phyloP scores from a whole-genome alignment of 768 basidiomycete genomes.

The Dendrothele bispora region DNA sequence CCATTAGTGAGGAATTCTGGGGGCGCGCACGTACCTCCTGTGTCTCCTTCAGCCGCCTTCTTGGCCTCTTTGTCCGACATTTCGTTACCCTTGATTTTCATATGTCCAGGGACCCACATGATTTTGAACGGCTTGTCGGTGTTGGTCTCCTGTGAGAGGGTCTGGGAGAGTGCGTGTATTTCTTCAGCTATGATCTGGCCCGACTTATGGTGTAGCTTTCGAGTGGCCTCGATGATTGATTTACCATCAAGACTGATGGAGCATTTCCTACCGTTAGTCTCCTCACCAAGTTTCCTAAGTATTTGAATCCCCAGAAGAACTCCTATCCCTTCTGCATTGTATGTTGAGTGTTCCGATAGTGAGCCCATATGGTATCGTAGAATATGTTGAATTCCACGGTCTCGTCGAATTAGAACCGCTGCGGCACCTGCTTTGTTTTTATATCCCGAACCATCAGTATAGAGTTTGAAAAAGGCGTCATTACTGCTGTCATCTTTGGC shows the following conservation, averaged over 20 bases:
- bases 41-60: background rate
- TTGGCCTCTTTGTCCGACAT: background rate
- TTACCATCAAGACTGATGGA: background rate
- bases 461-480: background rate
- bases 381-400: background rate
- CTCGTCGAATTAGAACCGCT: background rate
- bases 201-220: background rate
- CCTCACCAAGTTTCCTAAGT: background rate
- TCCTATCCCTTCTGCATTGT: background rate
- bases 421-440: conserved; percentile 5
- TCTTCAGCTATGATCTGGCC: background rate
- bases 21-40: background rate
- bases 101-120: background rate
- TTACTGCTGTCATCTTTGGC: background rate
- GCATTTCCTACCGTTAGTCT: background rate
- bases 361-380: background rate
- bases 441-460: conserved; percentile 13
- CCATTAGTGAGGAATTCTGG: background rate
- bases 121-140: background rate
- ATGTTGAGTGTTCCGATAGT: background rate
- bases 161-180: background rate
- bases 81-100: background rate
- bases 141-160: background rate
- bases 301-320: background rate
- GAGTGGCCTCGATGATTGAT: background rate